phyloP scores from a whole-genome alignment of 352 stramenopile species.

The Globisporangium paroecandrum region DNA sequence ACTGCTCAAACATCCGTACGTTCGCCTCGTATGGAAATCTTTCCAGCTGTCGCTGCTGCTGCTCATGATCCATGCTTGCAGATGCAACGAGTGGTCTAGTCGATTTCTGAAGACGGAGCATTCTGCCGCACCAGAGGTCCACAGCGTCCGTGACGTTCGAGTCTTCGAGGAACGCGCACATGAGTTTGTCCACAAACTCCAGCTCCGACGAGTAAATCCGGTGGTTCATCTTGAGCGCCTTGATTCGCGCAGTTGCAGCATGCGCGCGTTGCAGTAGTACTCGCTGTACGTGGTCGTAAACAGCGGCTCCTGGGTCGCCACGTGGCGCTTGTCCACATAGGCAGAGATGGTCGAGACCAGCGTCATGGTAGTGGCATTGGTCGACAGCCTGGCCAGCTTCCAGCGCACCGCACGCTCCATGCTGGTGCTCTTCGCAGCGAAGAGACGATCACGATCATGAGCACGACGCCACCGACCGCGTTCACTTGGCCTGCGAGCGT shows the following conservation, averaged over 20 bases:
- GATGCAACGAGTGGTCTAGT: background rate
- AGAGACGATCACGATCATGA: background rate
- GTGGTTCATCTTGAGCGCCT: background rate
- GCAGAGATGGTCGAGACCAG: background rate
- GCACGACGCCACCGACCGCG: background rate
- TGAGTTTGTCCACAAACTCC: background rate
- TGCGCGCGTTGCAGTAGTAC: background rate
- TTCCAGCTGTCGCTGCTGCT: background rate
- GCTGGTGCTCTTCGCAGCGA: background rate
- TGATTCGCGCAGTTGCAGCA: background rate
- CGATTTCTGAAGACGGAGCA: background rate
- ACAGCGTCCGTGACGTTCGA: background rate
- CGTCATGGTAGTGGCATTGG: background rate
- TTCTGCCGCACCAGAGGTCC: background rate
- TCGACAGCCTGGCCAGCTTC: background rate
- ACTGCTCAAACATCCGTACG: background rate
- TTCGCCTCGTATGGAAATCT: background rate
- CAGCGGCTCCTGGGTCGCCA: background rate
- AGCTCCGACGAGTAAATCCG: background rate
- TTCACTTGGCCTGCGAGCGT: background rate
- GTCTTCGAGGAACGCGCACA: background rate
- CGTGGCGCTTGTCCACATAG: background rate
- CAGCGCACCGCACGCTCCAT: background rate
- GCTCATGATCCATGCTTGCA: background rate
- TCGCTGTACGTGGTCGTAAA: background rate